Base-by-base conservation (phyloP, 345 rosid genomes). In the Citrus maxima region DNA sequence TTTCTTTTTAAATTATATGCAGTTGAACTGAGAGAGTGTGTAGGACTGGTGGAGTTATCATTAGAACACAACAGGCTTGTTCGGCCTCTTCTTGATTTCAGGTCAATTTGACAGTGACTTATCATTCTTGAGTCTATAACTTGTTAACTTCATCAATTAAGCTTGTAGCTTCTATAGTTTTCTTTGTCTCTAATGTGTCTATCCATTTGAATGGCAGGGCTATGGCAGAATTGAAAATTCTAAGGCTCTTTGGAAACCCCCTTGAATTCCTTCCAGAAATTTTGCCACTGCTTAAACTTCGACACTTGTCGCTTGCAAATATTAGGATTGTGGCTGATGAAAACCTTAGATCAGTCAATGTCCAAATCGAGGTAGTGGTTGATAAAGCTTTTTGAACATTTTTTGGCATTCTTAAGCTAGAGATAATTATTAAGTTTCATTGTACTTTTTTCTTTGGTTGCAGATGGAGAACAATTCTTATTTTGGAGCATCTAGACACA, bases 21-120 rank as follows among this genome's bases (percentile, higher is more conserved):
- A 96, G 99, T 75, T 81, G 99, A 96, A 85, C 88, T 96, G 88
- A 88, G 97, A 70, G 98, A 93, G 77, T 96, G 98, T n/a, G 88
- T 89, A 30, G 84, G 86, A 80, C 84, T 96, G 67, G 89, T 91
- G 81, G 99, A 96, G 75, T 80, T 96, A 80, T 96, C 99, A 14
- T 82, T 96, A 86, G 99, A 96, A 74, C 93, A 94, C 92, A 96
- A 96, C 87, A 94, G 88, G 85, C 97, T 96, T 74, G 84, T 96
- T 63, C 93, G 98, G 56, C 99, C 98, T 79, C 97, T 96, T 86
- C 99, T 96, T 79, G 99, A 96, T 89, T 96, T 93, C 97, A 96
- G 99, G 99, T 96, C 83, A 80, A 70, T 84, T 76, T 77, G 35
- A 79, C 63, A 78, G 73, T 77, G 62, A 34, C 77, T 59, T 27